phyloP scores from a whole-genome alignment of 2,329 filamentous ascomycete species.

The Sphaerulina vaccinii region DNA sequence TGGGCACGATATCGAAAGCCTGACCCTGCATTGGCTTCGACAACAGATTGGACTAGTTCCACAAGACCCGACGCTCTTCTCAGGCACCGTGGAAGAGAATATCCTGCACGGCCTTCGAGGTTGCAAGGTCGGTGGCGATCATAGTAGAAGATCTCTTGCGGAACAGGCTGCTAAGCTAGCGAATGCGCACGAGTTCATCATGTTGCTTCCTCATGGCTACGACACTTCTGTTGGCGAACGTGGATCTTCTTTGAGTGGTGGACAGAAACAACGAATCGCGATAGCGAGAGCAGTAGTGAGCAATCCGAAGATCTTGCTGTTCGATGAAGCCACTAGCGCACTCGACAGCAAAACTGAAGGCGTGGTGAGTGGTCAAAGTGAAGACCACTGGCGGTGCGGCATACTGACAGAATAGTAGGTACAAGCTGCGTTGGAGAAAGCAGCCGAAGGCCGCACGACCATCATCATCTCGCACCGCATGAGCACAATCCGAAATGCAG shows the following conservation, averaged over 20 bases:
- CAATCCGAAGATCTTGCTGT: conserved; percentile 52
- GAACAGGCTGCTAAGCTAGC: conserved; percentile 51
- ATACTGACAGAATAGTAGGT: conserved; percentile 7
- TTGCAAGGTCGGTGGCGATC: conserved; percentile 57
- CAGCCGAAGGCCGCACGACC: conserved; percentile 39
- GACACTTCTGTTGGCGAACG: conserved; percentile 50
- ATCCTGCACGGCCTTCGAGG: conserved; percentile 55
- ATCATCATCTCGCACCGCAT: conserved; percentile 46
- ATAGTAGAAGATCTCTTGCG: conserved; percentile 41
- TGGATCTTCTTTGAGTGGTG: conserved; percentile 51
- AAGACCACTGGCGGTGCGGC: not conserved
- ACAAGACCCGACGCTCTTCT: conserved; percentile 50
- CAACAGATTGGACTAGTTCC: conserved; percentile 45
- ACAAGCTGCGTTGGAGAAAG: conserved; percentile 25
- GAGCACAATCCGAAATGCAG: conserved; percentile 43
- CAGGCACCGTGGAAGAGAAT: conserved; percentile 45
- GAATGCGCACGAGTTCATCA: conserved; percentile 54
- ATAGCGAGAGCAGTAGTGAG: conserved; percentile 56
- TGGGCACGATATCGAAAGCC: conserved; percentile 54
- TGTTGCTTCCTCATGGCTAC: conserved; percentile 52
- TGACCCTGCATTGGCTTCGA: conserved; percentile 42
- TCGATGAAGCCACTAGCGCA: conserved; percentile 60
- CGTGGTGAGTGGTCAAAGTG: conserved; percentile 46
- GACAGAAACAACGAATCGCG: conserved; percentile 56
- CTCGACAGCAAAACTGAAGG: conserved; percentile 66